Base-by-base conservation (phyloP, 805 yeast species). In the Candida coleopterorum region DNA sequence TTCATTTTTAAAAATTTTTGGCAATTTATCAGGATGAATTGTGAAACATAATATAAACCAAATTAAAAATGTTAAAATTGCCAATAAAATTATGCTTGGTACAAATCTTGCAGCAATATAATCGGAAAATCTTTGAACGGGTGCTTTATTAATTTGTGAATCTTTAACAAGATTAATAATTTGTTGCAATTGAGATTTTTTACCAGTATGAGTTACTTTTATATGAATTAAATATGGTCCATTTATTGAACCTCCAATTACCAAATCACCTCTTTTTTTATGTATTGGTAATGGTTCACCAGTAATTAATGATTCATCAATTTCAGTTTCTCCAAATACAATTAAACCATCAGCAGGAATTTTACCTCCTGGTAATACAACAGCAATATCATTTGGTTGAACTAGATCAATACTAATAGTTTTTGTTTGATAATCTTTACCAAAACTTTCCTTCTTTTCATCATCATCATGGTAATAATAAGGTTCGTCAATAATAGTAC, bases 331-430 rank as follows among this genome's bases (percentile, higher is more conserved):
- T 6, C 98, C 98, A 44, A 69, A 68, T 2, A 83, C 60, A 12
- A 94, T 79, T 6, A 70, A 55, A 32, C 97, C 99, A 66, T 93
- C 99, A 1, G 96, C 88, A 1, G 97, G 96, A 3, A 93, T 74
- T 47, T 79, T 85, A 35, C 81, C 81, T 9, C 98, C 98, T 0
- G 97, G 95, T 31, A 78, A 68, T 3, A 93, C 72, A 12, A 85
- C 71, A 0, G 86, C 81, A 21, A 85, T 69, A 57, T 93, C 99
- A 48, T 75, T 72, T 8, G 71, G 65, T 53, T 93, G 95, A 29
- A 93, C 59, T 41, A 85, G 70, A 46, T 87, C 96, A 18, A 87
- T 76, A 20, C 83, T 68, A n/a, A 93, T 74, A 9, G 50, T 59
- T 38, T 68, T 64, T 16, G 75, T 72, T 3, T 58, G 55, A 11